Evolutionary conservation across 2,329 filamentous ascomycete species (phyloP), one percentile per base, ranked within the genome.

Genomic region (Fusarium proliferatum): DNA sequence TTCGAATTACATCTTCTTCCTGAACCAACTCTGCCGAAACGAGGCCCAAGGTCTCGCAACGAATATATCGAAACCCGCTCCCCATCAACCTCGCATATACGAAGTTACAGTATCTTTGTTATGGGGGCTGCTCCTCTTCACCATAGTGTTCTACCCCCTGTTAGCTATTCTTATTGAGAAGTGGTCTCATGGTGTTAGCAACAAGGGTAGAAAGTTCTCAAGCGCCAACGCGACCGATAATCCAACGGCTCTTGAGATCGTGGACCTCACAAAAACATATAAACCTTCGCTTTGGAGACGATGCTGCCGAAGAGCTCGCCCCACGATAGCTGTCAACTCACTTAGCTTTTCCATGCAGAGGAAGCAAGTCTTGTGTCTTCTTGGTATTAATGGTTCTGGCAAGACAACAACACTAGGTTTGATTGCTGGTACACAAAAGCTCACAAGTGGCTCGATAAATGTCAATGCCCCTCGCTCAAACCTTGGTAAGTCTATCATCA

Each of bases 321-420:
- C 36, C 5, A 55, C 46, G 9, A 59, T 63, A 11, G 60, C 52
- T 12, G 60, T 63, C 6, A 63, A 63, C n/a, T 41, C 60, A 2
- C 52, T 63, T 3, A 63, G 52, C 11, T 41, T 63, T 2, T 48
- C 52, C 3, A 59, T 46, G 41, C 52, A 59, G 26, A 63, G 46
- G 3, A 46, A 59, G 42, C 45, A 89, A 88, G 1, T 93, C 96
- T 1, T 82, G 91, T 34, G 94, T 94, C 84, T 97, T 0, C 86
- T 97, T 0, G 94, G 94, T 28, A 93, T 93, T 2, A 97, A 97
- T 79, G 94, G 94, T 13, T 93, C 90, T 75, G 94, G 94, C 36
- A 97, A 97, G 80, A 93, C 90, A 46, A 96, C 94, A 0, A 96
- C 94, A 0, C 86, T 97, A 11, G 93, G 96, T 75, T 90, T 92